These are phyloP conservation scores for Pseudogymnoascus sp. DNA, from an alignment of 2,329 filamentous ascomycete genomes.

Conservation along the genomic window DNA sequence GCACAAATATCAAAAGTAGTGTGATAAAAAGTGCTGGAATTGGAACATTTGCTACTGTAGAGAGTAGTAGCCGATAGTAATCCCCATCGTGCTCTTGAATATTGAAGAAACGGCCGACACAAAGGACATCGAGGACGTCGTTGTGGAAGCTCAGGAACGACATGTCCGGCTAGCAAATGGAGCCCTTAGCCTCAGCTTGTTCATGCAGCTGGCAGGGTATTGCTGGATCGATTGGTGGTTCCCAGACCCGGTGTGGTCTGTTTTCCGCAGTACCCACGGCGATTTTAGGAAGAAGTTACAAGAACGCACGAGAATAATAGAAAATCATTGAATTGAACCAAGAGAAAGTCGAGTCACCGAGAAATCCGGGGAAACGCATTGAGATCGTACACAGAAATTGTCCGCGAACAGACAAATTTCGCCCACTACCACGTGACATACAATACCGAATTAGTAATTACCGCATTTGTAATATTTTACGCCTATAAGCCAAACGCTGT, in stretches of 20 bases:
- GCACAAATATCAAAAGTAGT: slow-evolving; percentile 26
- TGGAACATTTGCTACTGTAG: slow-evolving; percentile 24
- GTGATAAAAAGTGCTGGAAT: slow-evolving; percentile 26
- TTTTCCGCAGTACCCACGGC: not conserved
- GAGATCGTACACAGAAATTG: not conserved
- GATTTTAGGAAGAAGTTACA: not conserved
- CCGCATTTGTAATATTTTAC: not conserved
- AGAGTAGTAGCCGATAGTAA: slow-evolving; percentile 24
- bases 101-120: not conserved
- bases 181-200: not conserved
- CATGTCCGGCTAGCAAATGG: not conserved
- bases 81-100: slow-evolving; percentile 22
- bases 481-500: not conserved
- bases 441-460: not conserved
- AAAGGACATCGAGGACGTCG: not conserved
- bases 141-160: not conserved
- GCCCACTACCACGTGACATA: not conserved
- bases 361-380: not conserved
- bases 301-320: not conserved
- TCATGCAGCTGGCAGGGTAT: not conserved
- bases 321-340: not conserved
- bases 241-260: not conserved
- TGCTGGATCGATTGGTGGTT: not conserved
- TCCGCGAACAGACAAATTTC: not conserved
- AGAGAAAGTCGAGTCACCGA: not conserved